Evolutionary conservation across 2,329 filamentous ascomycete species (phyloP).

Genomic region (Fragosphaeria purpurea): DNA sequence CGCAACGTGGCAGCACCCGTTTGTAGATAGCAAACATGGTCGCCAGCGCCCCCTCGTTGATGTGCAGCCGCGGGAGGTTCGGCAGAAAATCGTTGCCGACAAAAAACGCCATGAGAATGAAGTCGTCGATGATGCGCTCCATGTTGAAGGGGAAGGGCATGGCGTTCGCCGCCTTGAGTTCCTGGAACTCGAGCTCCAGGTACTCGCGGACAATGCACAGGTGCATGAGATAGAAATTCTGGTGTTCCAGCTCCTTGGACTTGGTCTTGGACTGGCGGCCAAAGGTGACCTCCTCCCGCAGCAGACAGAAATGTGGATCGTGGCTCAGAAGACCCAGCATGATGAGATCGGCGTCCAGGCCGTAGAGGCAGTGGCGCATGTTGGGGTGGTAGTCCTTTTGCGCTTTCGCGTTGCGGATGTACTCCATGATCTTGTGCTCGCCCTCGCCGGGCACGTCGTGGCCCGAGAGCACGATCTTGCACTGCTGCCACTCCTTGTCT

Average conservation of each 20-base stretch:
- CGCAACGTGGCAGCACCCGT: conserved; percentile 71
- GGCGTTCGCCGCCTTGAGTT: conserved; percentile 63
- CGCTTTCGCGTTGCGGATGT: conserved; percentile 94
- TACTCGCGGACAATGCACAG: conserved; percentile 97
- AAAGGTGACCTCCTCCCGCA: conserved; percentile 97
- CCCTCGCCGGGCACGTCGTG: conserved; percentile 97
- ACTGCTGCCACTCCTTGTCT: conserved; percentile 93
- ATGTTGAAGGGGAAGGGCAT: conserved; percentile 79
- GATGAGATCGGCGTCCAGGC: conserved; percentile 93
- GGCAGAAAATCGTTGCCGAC: conserved; percentile 98
- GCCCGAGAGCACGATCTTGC: conserved; percentile 90
- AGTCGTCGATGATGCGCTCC: conserved; percentile 96
- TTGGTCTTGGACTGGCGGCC: conserved; percentile 79
- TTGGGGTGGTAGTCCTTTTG: conserved; percentile 90
- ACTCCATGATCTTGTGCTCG: conserved; percentile 99
- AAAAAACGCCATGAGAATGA: conserved; percentile 99
- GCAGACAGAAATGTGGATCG: conserved; percentile 93
- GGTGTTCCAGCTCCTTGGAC: conserved; percentile 93
- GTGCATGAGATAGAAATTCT: conserved; percentile 97
- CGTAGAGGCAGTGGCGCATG: conserved; percentile 92
- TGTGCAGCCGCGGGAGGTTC: conserved; percentile 90
- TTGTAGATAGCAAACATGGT: conserved; percentile 99
- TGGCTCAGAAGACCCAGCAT: conserved; percentile 97
- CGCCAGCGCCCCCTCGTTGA: conserved; percentile 93
- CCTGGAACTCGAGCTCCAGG: conserved; percentile 91